Evolutionary conservation across 2,329 filamentous ascomycete species (phyloP), one percentile per base, ranked within the genome.

Genomic region (Calonectria multiphialidica): DNA sequence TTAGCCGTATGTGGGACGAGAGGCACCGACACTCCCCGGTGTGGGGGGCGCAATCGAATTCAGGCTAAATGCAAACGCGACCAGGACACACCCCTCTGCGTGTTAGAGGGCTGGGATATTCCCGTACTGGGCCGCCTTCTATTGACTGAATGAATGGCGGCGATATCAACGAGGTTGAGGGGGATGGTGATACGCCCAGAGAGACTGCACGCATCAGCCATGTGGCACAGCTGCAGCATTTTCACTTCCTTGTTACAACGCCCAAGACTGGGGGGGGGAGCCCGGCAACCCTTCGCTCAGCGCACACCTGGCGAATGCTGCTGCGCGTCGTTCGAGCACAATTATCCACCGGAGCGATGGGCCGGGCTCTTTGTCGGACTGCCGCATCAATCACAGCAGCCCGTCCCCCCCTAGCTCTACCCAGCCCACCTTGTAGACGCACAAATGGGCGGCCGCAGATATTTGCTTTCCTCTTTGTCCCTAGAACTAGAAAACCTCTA

Each of bases 361-460:
- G 47, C 30, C 59, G 55, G 44, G 9, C 21, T 65, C n/a, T 63
- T 42, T 16, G 18, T 53, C 5, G 6, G 67, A 62, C 72, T 78
- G 57, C 76, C 77, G 77, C 77, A 76, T 77, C 75, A 79, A 79
- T 78, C 78, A 77, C 73, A 74, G 71, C 28, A 55, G 57, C 44
- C 40, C 59, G 45, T 44, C 59, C 63, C 25, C 30, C 53, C 53
- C 53, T 37, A 37, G 53, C 53, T 21, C 44, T 30, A 45, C 40
- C 30, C 30, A 71, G 23, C 30, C 68, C 63, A 68, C 73, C 61
- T 57, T 65, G 28, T 76, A 80, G 75, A 79, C 76, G 80, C 80
- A 76, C 80, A 79, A 81, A 81, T 81, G 57, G 69, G 75, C 75
- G 45, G 72, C 30, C 59, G 21, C 50, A 50, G 53, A 62, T n/a